A percentile compares a stretch with the other conserved stretches of the same genome.
Evolutionary conservation across 2,329 filamentous ascomycete genomes (phyloP).

Genomic region (Golovinomyces cichoracearum): DNA sequence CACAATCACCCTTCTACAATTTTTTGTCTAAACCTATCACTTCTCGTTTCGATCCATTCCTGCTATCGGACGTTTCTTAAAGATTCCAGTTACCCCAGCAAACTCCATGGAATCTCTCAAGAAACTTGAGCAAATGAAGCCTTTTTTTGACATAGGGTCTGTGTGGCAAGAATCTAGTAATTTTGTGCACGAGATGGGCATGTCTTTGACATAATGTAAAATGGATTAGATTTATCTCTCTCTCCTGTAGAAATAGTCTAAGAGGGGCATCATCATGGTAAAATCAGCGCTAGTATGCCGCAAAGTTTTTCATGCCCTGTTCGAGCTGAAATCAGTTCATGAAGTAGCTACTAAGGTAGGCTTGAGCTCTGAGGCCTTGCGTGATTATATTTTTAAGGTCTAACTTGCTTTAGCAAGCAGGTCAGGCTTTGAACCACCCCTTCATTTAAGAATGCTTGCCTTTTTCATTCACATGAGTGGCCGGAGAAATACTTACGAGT

Average conservation of each 20-base stretch:
- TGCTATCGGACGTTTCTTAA: too few species aligned
- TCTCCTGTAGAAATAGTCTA: not conserved
- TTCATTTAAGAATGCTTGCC: not conserved
- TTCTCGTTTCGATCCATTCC: too few species aligned
- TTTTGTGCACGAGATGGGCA: not conserved
- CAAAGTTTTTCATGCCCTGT: too few species aligned
- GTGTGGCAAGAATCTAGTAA: too few species aligned
- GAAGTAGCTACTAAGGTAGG: not conserved
- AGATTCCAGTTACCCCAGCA: too few species aligned
- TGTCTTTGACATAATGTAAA: not conserved
- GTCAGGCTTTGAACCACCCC: not conserved
- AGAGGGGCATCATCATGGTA: too few species aligned
- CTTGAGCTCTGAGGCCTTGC: not conserved
- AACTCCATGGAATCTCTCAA: too few species aligned
- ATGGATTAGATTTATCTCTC: not conserved
- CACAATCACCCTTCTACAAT: too few species aligned
- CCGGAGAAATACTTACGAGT: not conserved
- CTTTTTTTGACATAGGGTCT: too few species aligned
- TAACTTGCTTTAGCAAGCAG: not conserved
- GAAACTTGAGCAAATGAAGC: too few species aligned
- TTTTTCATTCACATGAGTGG: not conserved
- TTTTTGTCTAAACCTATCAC: too few species aligned
- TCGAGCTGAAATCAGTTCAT: not conserved
- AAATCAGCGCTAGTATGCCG: too few species aligned
- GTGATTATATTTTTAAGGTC: not conserved